These are phyloP conservation scores for Boletus insuetus DNA, from an alignment of 768 basidiomycete species.

Conservation along the genomic window DNA sequence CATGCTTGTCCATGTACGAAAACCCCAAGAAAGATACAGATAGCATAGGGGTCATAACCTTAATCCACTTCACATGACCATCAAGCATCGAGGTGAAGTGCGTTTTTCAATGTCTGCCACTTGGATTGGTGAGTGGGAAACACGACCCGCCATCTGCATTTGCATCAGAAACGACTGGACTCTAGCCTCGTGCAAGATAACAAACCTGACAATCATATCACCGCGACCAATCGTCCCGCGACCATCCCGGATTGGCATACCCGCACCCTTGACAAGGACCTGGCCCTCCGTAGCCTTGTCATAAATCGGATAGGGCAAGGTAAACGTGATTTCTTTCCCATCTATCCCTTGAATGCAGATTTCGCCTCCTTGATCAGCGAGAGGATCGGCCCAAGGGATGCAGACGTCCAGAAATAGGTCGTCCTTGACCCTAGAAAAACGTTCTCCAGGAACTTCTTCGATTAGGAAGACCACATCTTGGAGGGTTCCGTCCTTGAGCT, in stretches of 20 bases:
- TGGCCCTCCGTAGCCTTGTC: slow-evolving; percentile 50
- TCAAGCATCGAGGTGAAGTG: slow-evolving; percentile 27
- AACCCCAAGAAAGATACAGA: slow-evolving; percentile 15
- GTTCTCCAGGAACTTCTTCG: slow-evolving; percentile 55
- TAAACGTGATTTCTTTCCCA: slow-evolving; percentile 49
- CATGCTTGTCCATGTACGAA: slow-evolving; percentile 18
- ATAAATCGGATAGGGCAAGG: slow-evolving; percentile 50
- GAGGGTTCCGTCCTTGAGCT: slow-evolving; percentile 50
- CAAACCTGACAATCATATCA: slow-evolving; percentile 60
- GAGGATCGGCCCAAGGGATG: slow-evolving; percentile 53
- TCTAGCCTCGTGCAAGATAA: slow-evolving; percentile 5
- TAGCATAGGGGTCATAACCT: slow-evolving; percentile 20
- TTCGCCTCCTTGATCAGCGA: slow-evolving; percentile 46
- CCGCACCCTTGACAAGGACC: slow-evolving; percentile 52
- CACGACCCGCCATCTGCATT: slow-evolving; percentile 31
- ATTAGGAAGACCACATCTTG: slow-evolving; percentile 70
- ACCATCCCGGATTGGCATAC: slow-evolving; percentile 65
- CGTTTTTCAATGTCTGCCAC: slow-evolving; percentile 31
- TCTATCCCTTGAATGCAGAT: slow-evolving; percentile 57
- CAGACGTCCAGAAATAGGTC: slow-evolving; percentile 55
- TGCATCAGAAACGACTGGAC: background rate
- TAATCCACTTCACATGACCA: slow-evolving; percentile 1
- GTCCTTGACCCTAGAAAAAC: slow-evolving; percentile 54
- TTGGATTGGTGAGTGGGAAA: slow-evolving; percentile 31
- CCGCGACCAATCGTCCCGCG: slow-evolving; percentile 55